Evolutionary conservation across 495 filamentous ascomycete species (phyloP), one percentile per base, ranked within the genome.

Genomic region (Lentithecium fluviatile): DNA sequence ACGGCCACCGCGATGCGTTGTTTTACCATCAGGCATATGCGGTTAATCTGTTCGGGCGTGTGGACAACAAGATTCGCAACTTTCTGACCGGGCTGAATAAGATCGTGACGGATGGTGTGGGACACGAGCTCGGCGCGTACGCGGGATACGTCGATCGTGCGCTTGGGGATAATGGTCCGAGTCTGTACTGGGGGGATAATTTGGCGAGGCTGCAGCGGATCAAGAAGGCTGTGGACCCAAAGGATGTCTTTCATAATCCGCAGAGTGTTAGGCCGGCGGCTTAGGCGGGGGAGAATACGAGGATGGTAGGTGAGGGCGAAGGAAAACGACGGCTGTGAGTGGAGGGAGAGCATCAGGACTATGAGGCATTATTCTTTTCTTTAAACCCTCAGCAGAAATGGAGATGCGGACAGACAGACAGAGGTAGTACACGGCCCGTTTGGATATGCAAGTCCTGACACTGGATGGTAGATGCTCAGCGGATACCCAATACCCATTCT

Each of bases 231-330:
- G 58, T 82, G 21, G 84, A 88, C 67, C 83, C 83, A 0, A 65
- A 73, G 0, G 79, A 86, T 73, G 52, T 86, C 10, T 86, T 88
- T 40, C 81, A 84, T 57, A 85, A 86, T 64, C 83, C 83, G 6
- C 82, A 86, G 64, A 80, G 79, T 24, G 74, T 88, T 12, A 63
- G 65, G 38, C 71, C 76, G 2, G 72, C 56, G 19, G 40, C 20
- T n/a, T 55, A 55, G 49, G 49, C 26, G 46, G n/a, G 37, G n/a
- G 10, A n/a, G 10, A 40, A 40, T 40, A 10, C 10, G 7, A 2
- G 40, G 20, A 43, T 15, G 40, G 2, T n/a, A 43, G 7, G 40
- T 15, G 40, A 43, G 20, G 40, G 40, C 15, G 40, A 43, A 43
- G 7, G 40, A 2, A 19, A 43, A 43, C 10, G 37, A 40, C n/a